Evolutionary conservation across 2,329 filamentous ascomycete genomes (phyloP).

Genomic region (Colletotrichum cordylinicola): DNA sequence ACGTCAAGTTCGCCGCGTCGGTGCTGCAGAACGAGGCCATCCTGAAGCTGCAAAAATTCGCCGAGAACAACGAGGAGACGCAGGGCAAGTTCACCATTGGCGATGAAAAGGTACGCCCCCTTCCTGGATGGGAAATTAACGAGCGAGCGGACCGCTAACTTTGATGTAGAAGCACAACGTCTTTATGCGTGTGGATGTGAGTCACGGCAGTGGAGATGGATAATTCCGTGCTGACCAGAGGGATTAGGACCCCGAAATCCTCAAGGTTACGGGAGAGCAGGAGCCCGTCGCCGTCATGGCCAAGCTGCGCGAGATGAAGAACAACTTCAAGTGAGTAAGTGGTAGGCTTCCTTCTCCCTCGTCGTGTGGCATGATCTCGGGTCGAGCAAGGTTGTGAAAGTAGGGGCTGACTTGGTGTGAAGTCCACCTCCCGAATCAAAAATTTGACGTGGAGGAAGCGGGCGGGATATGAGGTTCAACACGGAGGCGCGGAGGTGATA

Average conservation of each 20-base stretch:
- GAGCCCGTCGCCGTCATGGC: conserved; percentile 86
- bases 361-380: background rate
- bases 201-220: conserved; percentile 29
- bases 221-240: conserved; percentile 12
- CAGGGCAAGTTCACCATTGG: conserved; percentile 97
- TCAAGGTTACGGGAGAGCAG: conserved; percentile 82
- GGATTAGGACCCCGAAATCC: conserved; percentile 77
- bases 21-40: conserved; percentile 79
- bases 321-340: conserved; percentile 68
- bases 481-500: background rate
- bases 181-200: conserved; percentile 87
- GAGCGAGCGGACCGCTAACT: background rate
- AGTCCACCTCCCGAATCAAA: conserved; percentile 37
- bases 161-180: conserved; percentile 83
- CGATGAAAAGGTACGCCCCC: conserved; percentile 82
- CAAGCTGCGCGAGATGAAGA: conserved; percentile 89
- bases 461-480: background rate
- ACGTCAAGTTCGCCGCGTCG: conserved; percentile 85
- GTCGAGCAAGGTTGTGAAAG: background rate
- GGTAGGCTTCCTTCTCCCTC: background rate
- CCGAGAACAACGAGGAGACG: conserved; percentile 82
- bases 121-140: no score
- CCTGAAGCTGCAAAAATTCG: conserved; percentile 78
- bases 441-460: conserved; percentile 28
- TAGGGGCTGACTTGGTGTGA: background rate